phyloP scores from a whole-genome alignment of 306 rosid species.

The Dryas octopetala region DNA sequence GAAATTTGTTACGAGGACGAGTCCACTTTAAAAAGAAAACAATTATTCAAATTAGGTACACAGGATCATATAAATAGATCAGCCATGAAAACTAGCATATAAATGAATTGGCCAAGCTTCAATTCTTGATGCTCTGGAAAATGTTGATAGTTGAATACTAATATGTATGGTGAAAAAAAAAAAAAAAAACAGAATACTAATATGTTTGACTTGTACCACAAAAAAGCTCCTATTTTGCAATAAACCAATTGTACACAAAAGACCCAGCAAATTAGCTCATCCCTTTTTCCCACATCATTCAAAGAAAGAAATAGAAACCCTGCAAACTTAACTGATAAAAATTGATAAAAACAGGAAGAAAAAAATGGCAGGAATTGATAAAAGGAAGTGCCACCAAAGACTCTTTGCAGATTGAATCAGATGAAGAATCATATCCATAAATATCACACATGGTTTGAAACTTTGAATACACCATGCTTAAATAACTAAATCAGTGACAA shows the following conservation, averaged over 20 bases:
- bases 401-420: slow-evolving; percentile 4
- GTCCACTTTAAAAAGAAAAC: not conserved
- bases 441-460: not conserved
- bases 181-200: not conserved
- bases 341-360: not conserved
- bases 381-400: not conserved
- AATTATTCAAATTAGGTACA: not conserved
- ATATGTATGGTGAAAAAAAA: not conserved
- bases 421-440: not conserved
- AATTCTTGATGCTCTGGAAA: not conserved
- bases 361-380: not conserved
- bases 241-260: not conserved
- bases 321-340: not conserved
- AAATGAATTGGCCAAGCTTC: not conserved
- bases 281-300: slow-evolving; percentile 6
- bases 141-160: not conserved
- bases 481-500: not conserved
- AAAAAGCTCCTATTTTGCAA: not conserved
- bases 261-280: not conserved
- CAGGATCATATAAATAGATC: not conserved
- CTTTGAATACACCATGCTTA: not conserved
- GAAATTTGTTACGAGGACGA: not conserved
- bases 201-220: not conserved
- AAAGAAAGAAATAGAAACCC: not conserved
- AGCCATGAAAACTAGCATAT: not conserved